Evolutionary conservation across 225 moss, liverwort and hornwort genomes (phyloP).

Genomic region (Thuidium tamariscinum): DNA sequence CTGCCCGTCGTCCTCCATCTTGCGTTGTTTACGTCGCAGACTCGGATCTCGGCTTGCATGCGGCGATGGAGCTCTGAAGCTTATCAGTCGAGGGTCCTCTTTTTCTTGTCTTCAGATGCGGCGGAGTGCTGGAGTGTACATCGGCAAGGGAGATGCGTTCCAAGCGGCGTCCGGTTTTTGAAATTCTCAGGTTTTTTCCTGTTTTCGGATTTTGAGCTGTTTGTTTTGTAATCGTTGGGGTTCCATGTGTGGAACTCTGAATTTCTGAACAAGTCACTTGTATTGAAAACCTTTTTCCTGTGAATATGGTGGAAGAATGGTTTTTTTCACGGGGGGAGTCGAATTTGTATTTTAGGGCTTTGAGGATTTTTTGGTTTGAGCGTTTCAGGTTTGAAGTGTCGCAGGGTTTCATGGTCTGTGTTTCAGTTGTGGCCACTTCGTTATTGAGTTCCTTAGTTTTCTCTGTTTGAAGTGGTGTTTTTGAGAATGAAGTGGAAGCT

Average conservation of each 20-base stretch:
- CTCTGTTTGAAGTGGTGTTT: not conserved
- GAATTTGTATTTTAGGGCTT: not conserved
- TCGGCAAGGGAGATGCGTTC: not conserved
- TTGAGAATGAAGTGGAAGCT: not conserved
- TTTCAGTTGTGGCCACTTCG: not conserved
- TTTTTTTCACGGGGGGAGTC: not conserved
- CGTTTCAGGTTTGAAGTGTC: not conserved
- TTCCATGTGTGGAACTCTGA: not conserved
- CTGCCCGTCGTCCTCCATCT: not conserved
- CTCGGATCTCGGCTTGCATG: not conserved
- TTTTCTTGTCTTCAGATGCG: not conserved
- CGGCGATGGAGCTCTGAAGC: not conserved
- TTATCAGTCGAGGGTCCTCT: not conserved
- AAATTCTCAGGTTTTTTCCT: not conserved
- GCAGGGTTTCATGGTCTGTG: not conserved
- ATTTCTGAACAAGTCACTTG: not conserved
- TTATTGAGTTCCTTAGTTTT: not conserved
- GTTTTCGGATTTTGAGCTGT: not conserved
- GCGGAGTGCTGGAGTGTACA: too few species aligned
- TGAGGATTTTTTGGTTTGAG: not conserved
- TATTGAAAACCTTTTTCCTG: not conserved
- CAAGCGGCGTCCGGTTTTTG: not conserved
- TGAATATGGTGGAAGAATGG: too few species aligned
- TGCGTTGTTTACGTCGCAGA: not conserved
- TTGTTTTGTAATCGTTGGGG: not conserved